Evolutionary conservation across 305 asterid genomes (phyloP).

Genomic region (Ajuga reptans): DNA sequence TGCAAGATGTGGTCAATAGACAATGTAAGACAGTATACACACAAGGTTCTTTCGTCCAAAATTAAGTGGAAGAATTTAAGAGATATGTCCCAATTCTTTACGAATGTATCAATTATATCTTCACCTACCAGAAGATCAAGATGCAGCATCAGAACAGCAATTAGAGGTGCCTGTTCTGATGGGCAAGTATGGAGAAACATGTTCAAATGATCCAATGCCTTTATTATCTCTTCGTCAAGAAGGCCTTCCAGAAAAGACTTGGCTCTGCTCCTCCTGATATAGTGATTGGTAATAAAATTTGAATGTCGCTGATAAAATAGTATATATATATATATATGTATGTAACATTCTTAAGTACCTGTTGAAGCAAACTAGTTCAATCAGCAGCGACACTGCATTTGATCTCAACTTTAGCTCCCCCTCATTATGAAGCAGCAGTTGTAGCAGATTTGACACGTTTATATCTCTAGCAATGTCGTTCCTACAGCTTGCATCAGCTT

Average conservation of each 20-base stretch:
- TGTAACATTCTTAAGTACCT: slow-evolving; percentile 35
- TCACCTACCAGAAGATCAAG: slow-evolving; percentile 59
- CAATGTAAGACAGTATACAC: background rate
- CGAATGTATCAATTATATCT: background rate
- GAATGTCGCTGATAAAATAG: too few relatives aligned
- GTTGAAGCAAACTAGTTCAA: slow-evolving; percentile 60
- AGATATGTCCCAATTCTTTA: background rate
- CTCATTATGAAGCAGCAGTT: slow-evolving; percentile 44
- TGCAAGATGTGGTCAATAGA: background rate
- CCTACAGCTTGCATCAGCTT: slow-evolving; percentile 44
- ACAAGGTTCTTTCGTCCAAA: background rate
- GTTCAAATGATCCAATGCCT: slow-evolving; percentile 42
- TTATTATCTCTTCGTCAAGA: slow-evolving; percentile 33
- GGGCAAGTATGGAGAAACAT: slow-evolving; percentile 43
- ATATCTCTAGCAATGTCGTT: slow-evolving; percentile 37
- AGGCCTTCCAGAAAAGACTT: slow-evolving; percentile 41
- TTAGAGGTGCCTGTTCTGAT: slow-evolving; percentile 42
- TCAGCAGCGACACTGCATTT: slow-evolving; percentile 34
- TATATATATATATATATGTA: too few relatives aligned
- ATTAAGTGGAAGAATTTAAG: background rate
- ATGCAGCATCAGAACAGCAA: slow-evolving; percentile 56
- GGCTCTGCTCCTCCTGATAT: slow-evolving; percentile 55
- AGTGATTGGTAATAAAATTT: too few relatives aligned
- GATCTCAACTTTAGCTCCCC: slow-evolving; percentile 28
- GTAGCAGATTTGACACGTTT: slow-evolving; percentile 36